Conservation (phyloP, 129 eudicot genomes). For the Artemisia argyi region DNA sequence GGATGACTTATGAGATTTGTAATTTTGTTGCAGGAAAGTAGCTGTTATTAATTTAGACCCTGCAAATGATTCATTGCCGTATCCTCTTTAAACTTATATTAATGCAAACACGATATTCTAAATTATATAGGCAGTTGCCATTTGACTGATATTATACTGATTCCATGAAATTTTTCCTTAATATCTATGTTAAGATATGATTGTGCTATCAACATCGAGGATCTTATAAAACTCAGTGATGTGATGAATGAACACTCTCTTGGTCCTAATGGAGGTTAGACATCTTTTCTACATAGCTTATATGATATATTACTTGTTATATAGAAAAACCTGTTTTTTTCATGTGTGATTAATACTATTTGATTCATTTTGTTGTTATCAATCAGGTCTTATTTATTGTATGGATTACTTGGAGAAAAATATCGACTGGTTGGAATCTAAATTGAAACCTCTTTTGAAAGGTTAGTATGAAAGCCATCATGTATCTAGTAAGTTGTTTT, state of each 20-base stretch:
- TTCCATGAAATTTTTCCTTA: constrained; percentile 23
- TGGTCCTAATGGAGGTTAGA: constrained; percentile 96
- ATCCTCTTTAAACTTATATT: constrained; percentile 41
- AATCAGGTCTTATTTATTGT: constrained; percentile 80
- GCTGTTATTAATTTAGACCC: constrained; percentile 94
- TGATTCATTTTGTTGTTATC: constrained; percentile 3
- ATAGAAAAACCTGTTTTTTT: not conserved
- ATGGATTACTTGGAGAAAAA: constrained; percentile 98
- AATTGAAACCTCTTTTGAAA: constrained; percentile 77
- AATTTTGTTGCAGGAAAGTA: constrained; percentile 68
- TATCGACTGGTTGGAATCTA: constrained; percentile 88
- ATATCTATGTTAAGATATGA: constrained; percentile 55
- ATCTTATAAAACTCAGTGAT: constrained; percentile 76
- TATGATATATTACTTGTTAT: constrained; percentile 8
- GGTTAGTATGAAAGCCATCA: constrained; percentile 47
- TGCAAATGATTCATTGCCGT: constrained; percentile 93
- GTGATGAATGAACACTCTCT: constrained; percentile 95
- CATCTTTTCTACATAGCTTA: not conserved
- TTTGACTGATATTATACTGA: not conserved
- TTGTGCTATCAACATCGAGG: constrained; percentile 66
- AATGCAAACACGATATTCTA: too few species aligned
- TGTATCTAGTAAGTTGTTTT: too few species aligned
- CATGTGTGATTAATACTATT: not conserved
- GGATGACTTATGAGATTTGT: not conserved
- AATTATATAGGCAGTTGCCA: too few species aligned